Percentiles rank a stretch among this genome's conserved stretches.
Conservation (phyloP, 805 yeast species). For the Diddensiella caesifluorescens region DNA sequence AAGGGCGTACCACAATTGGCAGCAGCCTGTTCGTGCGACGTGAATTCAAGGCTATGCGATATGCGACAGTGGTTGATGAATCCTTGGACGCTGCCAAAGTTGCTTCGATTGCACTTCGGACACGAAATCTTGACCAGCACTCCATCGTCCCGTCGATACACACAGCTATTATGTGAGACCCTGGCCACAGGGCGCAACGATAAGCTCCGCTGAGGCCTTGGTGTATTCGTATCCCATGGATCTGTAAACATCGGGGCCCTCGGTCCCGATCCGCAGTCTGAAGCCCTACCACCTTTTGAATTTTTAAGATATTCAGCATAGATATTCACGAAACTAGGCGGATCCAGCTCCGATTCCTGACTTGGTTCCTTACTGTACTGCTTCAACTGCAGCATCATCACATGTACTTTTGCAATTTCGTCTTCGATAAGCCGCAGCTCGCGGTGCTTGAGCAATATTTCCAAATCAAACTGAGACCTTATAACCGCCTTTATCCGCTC, state of each 20-base stretch:
- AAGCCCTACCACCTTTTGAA: too few species aligned
- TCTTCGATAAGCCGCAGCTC: conserved; percentile 32
- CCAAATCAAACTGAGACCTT: conserved; percentile 32
- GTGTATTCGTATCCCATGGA: conserved; percentile 5
- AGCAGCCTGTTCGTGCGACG: conserved; percentile 72
- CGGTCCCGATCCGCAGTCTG: too few species aligned
- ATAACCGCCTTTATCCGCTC: conserved; percentile 16
- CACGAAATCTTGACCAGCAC: conserved; percentile 63
- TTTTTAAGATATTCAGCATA: conserved; percentile 25
- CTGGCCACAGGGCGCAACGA: conserved; percentile 6
- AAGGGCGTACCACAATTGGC: conserved; percentile 55
- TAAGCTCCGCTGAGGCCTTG: conserved; percentile 9
- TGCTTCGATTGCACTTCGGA: conserved; percentile 58
- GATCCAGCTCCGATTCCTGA: conserved; percentile 14
- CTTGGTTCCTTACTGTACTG: conserved; percentile 15
- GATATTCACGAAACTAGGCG: conserved; percentile 21
- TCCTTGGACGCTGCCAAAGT: conserved; percentile 76
- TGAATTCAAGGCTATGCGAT: conserved; percentile 65
- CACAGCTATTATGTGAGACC: conserved; percentile 14
- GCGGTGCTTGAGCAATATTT: conserved; percentile 34
- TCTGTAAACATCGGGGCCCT: conserved; percentile 3
- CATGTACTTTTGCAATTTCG: conserved; percentile 32
- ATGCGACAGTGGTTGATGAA: conserved; percentile 71
- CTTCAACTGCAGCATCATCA: conserved; percentile 32
- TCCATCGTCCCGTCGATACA: conserved; percentile 46